A percentile compares a stretch with the other conserved stretches of the same genome.
These are phyloP conservation scores for Colletotrichum tofieldiae DNA, from an alignment of 2,329 filamentous ascomycete species.

Conservation along the genomic window DNA sequence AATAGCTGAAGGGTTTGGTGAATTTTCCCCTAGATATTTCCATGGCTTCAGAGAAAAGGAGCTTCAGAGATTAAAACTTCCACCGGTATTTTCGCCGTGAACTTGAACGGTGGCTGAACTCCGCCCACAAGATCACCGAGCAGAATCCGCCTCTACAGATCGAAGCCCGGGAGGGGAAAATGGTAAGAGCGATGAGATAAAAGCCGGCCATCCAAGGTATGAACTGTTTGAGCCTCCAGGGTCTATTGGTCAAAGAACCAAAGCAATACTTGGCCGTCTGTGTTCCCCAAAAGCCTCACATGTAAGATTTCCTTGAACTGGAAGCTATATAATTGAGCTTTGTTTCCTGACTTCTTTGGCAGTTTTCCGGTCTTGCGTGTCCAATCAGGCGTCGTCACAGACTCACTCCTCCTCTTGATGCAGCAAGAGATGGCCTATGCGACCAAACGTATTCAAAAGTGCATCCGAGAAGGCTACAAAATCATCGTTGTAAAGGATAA, in stretches of 20 bases:
- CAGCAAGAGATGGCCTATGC: neutral
- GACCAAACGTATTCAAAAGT: constrained; percentile 11
- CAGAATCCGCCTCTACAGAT: neutral
- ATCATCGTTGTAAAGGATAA: neutral
- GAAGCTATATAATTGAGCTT: fast-evolving
- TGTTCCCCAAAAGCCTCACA: constrained; percentile 7
- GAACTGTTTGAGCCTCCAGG: neutral
- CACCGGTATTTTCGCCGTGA: neutral
- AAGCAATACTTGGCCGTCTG: constrained; percentile 4
- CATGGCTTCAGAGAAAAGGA: neutral
- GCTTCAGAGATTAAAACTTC: neutral
- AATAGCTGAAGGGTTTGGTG: neutral
- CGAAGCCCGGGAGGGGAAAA: neutral
- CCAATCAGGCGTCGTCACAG: neutral
- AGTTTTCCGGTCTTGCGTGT: neutral
- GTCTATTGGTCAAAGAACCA: constrained; percentile 8
- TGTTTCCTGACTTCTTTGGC: neutral
- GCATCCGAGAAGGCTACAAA: neutral
- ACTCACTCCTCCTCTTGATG: constrained; percentile 6
- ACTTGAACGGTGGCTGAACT: neutral
- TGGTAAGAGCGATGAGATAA: neutral
- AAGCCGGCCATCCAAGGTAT: neutral
- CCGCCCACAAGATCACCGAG: neutral
- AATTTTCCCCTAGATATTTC: neutral
- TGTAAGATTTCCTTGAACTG: neutral